Percentiles rank a stretch among this genome's conserved stretches.
Evolutionary conservation across 495 filamentous ascomycete genomes (phyloP).

Genomic region (Pseudevernia furfuracea): DNA sequence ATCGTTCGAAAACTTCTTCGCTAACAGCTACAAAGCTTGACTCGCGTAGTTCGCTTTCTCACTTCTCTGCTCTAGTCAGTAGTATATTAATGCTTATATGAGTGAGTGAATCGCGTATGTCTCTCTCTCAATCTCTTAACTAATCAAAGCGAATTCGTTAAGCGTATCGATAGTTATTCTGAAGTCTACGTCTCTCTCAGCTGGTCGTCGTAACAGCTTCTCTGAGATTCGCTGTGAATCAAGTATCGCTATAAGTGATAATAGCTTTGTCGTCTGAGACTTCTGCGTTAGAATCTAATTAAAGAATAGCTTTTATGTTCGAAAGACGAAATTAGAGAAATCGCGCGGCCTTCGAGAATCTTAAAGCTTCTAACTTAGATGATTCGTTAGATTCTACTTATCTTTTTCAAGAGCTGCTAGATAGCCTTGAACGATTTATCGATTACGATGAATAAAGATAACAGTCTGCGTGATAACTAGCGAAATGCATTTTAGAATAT

Average conservation of each 20-base stretch:
- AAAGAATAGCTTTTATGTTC: background rate
- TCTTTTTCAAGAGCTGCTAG: no score
- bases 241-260: no score
- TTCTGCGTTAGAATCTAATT: no score
- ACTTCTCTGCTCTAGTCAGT: conserved; percentile 1
- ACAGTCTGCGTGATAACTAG: background rate
- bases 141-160: conserved; percentile 1
- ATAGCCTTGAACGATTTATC: background rate
- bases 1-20: background rate
- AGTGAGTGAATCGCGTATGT: conserved; percentile 5
- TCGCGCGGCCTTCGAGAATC: background rate
- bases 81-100: no score
- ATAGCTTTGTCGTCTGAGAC: background rate
- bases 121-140: conserved; percentile 6
- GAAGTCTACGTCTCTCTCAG: background rate
- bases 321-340: conserved; percentile 3
- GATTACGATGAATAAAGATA: background rate
- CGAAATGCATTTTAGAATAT: background rate
- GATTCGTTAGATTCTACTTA: background rate
- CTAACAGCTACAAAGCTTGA: conserved; percentile 11
- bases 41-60: background rate
- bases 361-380: conserved; percentile 9
- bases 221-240: background rate
- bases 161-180: background rate
- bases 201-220: background rate